phyloP scores from a whole-genome alignment of 345 rosid genomes.

The Mercurialis annua region DNA sequence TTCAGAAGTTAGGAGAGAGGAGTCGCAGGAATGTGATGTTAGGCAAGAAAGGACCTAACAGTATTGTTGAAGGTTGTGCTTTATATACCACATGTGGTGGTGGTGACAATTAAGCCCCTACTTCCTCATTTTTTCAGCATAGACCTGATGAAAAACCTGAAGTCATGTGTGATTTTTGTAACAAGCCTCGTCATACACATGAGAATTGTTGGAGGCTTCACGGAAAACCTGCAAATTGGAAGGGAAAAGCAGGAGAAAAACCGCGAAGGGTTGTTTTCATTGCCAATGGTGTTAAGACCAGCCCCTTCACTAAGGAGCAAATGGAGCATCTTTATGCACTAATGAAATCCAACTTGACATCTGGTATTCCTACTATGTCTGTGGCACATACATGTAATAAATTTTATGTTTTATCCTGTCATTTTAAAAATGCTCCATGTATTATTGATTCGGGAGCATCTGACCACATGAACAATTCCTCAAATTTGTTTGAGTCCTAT shows the following conservation, averaged over 20 bases:
- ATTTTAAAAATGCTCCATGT: neutral
- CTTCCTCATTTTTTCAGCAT: neutral
- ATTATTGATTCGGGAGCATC: neutral
- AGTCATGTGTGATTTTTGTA: neutral
- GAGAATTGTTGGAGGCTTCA: neutral
- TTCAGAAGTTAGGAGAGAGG: neutral
- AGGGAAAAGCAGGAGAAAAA: neutral
- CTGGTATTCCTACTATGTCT: neutral
- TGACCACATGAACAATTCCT: neutral
- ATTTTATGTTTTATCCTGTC: too few relatives aligned
- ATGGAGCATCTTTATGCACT: neutral
- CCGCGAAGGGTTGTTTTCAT: neutral
- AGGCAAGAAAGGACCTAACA: neutral
- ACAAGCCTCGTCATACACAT: neutral
- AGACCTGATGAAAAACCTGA: neutral
- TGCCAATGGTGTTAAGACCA: neutral
- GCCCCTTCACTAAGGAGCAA: constrained; percentile 1
- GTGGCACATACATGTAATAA: neutral
- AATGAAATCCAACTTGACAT: neutral
- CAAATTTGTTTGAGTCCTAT: neutral
- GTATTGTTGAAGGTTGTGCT: neutral
- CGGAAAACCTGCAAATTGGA: neutral
- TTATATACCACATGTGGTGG: too few relatives aligned
- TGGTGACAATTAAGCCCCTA: too few relatives aligned
- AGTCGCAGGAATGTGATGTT: neutral